Evolutionary conservation across 169 alveolate genomes (phyloP).

Genomic region (Cyclospora cayetanensis): DNA sequence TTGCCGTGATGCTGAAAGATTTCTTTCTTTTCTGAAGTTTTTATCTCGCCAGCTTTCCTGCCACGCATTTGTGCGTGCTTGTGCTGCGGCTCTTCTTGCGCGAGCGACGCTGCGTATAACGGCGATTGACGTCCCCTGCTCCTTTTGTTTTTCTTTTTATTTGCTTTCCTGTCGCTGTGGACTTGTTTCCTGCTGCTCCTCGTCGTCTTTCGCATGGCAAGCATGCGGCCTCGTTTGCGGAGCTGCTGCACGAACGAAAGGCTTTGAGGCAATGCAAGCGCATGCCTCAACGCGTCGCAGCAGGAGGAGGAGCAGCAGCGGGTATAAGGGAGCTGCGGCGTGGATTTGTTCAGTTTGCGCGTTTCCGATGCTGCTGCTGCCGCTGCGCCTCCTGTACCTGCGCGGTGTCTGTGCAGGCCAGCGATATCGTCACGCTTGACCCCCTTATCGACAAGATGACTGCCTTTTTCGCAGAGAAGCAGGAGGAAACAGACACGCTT

Average conservation of each 20-base stretch:
- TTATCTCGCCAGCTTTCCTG: not conserved
- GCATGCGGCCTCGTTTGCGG: not conserved
- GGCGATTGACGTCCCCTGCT: not conserved
- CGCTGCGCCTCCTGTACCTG: too few relatives aligned
- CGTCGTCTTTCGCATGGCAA: not conserved
- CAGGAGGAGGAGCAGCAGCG: conserved; percentile 32
- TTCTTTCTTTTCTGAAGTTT: too few relatives aligned
- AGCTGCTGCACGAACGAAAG: too few relatives aligned
- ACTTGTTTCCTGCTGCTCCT: not conserved
- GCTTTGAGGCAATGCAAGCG: too few relatives aligned
- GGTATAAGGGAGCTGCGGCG: not conserved
- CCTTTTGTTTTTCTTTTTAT: not conserved
- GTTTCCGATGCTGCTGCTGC: not conserved
- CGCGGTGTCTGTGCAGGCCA: conserved; percentile 4
- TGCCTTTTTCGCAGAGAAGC: conserved; percentile 34
- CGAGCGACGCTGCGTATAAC: too few relatives aligned
- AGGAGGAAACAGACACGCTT: conserved; percentile 39
- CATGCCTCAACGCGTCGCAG: too few relatives aligned
- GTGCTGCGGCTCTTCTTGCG: too few relatives aligned
- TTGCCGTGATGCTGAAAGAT: not conserved
- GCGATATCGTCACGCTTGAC: conserved; percentile 44
- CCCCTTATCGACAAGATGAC: conserved; percentile 28
- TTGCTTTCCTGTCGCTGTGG: not conserved
- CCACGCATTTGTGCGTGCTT: not conserved
- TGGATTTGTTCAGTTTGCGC: not conserved